phyloP scores from a whole-genome alignment of 176 grass and related monocot genomes.

The Cenchrus americanus region DNA sequence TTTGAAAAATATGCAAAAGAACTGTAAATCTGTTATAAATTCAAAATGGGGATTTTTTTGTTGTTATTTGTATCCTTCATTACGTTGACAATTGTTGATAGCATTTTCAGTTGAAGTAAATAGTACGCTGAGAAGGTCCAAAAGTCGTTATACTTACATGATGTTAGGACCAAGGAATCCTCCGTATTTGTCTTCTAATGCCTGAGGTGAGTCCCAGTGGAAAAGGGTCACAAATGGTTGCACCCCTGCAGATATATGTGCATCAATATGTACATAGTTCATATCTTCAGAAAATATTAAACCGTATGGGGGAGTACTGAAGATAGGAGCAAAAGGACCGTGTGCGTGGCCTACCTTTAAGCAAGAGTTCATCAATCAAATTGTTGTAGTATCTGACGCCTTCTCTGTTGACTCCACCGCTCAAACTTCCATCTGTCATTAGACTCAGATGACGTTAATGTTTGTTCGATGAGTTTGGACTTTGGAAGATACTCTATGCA shows the following conservation, averaged over 20 bases:
- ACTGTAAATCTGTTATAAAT: background rate
- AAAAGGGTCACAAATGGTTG: conserved; percentile 70
- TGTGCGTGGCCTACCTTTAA: conserved; percentile 39
- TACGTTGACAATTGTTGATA: background rate
- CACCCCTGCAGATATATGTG: conserved; percentile 38
- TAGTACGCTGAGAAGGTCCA: too few relatives aligned
- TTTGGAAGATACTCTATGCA: background rate
- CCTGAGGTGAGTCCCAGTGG: conserved; percentile 69
- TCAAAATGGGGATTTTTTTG: background rate
- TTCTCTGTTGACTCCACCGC: conserved; percentile 56
- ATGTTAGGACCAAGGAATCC: conserved; percentile 61
- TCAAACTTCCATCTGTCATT: conserved; percentile 58
- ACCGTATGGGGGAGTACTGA: background rate
- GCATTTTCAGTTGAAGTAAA: background rate
- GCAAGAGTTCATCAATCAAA: conserved; percentile 55
- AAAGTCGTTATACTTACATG: conserved; percentile 41
- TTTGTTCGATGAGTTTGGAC: background rate
- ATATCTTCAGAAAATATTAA: background rate
- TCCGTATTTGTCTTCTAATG: conserved; percentile 56
- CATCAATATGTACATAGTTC: background rate
- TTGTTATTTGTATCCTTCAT: too few relatives aligned
- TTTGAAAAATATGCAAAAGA: background rate
- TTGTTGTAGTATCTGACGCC: conserved; percentile 63
- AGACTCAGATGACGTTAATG: background rate
- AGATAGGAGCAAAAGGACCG: background rate